Evolutionary conservation across 139 green algal species (phyloP), one percentile per base, ranked within the genome.

Genomic region (Microglena sp.): DNA sequence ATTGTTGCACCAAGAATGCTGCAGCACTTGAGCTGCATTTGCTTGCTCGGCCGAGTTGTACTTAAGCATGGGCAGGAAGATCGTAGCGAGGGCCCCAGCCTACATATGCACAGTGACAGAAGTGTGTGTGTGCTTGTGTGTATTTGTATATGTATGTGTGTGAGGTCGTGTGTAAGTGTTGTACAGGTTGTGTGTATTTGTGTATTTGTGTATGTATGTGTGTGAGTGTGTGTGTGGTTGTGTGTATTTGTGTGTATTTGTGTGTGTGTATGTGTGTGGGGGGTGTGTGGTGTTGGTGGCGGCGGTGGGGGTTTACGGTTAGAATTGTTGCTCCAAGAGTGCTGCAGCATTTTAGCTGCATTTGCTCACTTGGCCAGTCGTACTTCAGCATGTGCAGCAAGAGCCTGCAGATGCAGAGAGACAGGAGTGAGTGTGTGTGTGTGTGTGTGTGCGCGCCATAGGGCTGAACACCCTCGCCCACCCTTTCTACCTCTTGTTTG

Each of bases 31-130:
- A 1, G 53, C 68, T 2, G 93, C 93, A 1, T 86, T 95, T 7
- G 89, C 89, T 1, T 92, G 83, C 55, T 84, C 73, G 40, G 85
- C 77, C 0, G 90, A 89, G 22, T 81, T 63, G 33, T 89, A 96
- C 29, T 92, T 77, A 32, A 99, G 83, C 89, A 98, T 96, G 28
- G 90, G 91, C 62, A 84, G 30, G 69, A 99, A 71, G 72, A 99
- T 98, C 57, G 73, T 72, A 1, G 80, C 53, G 45, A 99, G 43
- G 18, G 50, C 77, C 15, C 74, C 5, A 0, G 93, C 90, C 50
- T 59, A n/a, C 50, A 27, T 11, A 50, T 50, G 40, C 40, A 18
- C 15, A 18, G 40, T 50, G 40, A 18, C 18, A 18, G 40, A 11
- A 11, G 40, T 18, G 40, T 50, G 40, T 18, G 40, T 50, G 40